A percentile compares a stretch with the other conserved stretches of the same genome.
These are phyloP conservation scores for Fusarium torreyae DNA, from an alignment of 2,329 filamentous ascomycete species.

Conservation along the genomic window DNA sequence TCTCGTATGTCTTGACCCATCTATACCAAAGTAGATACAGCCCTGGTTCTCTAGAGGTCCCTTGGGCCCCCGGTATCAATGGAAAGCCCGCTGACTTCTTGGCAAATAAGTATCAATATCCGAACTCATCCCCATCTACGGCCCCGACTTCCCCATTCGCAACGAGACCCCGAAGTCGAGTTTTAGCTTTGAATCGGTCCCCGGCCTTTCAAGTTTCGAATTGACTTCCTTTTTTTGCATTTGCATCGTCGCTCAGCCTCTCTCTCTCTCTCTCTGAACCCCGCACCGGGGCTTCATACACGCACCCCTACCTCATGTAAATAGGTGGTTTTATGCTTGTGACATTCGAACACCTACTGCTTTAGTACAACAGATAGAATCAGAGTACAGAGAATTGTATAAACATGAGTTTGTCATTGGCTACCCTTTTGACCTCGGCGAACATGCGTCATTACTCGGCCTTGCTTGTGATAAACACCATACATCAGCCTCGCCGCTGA, in stretches of 20 bases:
- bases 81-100: conserved; percentile 21
- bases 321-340: not conserved
- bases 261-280: conserved; percentile 4
- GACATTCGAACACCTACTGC: conserved; percentile 23
- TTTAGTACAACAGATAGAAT: conserved; percentile 18
- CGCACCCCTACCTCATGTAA: conserved; percentile 17
- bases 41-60: too few species aligned
- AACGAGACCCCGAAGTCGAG: conserved; percentile 4
- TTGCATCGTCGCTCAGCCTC: conserved; percentile 17
- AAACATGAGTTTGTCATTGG: conserved; percentile 14
- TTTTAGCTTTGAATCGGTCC: not conserved
- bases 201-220: conserved; percentile 11
- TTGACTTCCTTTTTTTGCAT: not conserved
- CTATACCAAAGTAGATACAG: too few species aligned
- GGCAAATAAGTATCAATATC: conserved; percentile 7
- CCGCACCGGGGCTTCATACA: conserved; percentile 21
- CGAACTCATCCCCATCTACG: conserved; percentile 7
- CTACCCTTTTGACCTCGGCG: conserved; percentile 34
- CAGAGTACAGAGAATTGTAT: not conserved
- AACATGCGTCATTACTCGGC: conserved; percentile 22
- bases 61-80: not conserved
- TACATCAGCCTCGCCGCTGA: conserved; percentile 2
- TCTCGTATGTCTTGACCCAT: too few species aligned
- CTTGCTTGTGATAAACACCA: conserved; percentile 39
- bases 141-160: conserved; percentile 36